phyloP scores from a whole-genome alignment of 352 stramenopile species.

The Poterioochromonas sp. region DNA sequence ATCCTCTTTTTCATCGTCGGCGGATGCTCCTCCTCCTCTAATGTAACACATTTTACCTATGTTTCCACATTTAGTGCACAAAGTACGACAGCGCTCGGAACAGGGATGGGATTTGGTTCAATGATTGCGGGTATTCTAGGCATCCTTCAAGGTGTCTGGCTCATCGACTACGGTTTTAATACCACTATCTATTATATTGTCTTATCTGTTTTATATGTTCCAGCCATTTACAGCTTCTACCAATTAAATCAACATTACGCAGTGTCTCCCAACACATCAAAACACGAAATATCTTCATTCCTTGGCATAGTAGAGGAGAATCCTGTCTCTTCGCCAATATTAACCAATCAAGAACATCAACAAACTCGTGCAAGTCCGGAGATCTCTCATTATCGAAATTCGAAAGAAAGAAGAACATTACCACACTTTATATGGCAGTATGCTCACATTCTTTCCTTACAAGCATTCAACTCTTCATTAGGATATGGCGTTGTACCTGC shows the following conservation, averaged over 20 bases:
- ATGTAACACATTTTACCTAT: conserved; percentile 27
- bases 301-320: background rate
- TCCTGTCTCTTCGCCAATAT: too few species aligned
- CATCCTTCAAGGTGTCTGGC: background rate
- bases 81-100: background rate
- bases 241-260: too few species aligned
- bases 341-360: background rate
- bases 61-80: background rate
- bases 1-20: conserved; percentile 14
- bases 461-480: conserved; percentile 6
- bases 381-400: background rate
- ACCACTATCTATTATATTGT: background rate
- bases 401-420: too few species aligned
- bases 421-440: background rate
- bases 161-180: background rate
- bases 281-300: background rate
- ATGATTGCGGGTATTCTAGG: conserved; percentile 8
- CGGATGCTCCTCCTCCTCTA: conserved; percentile 8
- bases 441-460: background rate
- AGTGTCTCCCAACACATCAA: too few species aligned
- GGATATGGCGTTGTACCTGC: conserved; percentile 17
- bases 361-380: background rate
- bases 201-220: background rate
- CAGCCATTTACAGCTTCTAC: background rate
- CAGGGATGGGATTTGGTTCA: background rate